A percentile compares a stretch with the other conserved stretches of the same genome.
Evolutionary conservation across 768 basidiomycete species (phyloP).

Genomic region (Tephrocybe sp.): DNA sequence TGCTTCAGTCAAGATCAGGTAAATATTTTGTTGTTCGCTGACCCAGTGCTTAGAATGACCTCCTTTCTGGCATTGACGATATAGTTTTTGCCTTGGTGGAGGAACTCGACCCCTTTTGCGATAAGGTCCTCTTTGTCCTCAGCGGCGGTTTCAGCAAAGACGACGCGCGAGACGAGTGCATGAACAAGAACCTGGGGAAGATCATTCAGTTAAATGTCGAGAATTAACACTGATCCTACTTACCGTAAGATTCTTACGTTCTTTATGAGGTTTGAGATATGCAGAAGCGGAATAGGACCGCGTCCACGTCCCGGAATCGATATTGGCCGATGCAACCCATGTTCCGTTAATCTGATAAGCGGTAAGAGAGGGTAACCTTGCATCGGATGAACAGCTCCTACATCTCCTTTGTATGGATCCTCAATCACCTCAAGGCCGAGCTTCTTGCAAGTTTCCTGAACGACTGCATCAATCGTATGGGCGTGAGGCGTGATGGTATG

Average conservation of each 20-base stretch:
- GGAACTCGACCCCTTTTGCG: not conserved
- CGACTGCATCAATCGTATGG: constrained; percentile 22
- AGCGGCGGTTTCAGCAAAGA: not conserved
- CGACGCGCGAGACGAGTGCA: not conserved
- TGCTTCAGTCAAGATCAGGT: too few relatives aligned
- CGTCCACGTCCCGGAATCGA: constrained; percentile 23
- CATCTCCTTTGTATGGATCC: constrained; percentile 29
- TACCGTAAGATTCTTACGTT: not conserved
- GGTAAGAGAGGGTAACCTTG: not conserved
- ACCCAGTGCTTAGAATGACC: not conserved
- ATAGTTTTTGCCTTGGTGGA: not conserved
- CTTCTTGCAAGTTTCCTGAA: constrained; percentile 24
- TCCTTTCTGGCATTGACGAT: constrained; percentile 1
- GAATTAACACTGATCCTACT: not conserved
- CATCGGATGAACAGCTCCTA: constrained; percentile 2
- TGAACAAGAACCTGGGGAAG: not conserved
- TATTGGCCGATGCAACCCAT: constrained; percentile 8
- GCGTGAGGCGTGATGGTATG: constrained; percentile 22
- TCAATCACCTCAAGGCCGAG: constrained; percentile 20
- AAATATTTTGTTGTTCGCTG: too few relatives aligned
- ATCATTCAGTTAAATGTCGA: not conserved
- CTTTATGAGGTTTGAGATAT: not conserved
- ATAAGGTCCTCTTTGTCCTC: not conserved
- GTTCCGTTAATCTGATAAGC: constrained; percentile 21
- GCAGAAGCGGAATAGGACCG: constrained; percentile 22